A percentile compares a stretch with the other conserved stretches of the same genome.
Evolutionary conservation across 345 rosid genomes (phyloP).

Genomic region (Citrus trifoliata): DNA sequence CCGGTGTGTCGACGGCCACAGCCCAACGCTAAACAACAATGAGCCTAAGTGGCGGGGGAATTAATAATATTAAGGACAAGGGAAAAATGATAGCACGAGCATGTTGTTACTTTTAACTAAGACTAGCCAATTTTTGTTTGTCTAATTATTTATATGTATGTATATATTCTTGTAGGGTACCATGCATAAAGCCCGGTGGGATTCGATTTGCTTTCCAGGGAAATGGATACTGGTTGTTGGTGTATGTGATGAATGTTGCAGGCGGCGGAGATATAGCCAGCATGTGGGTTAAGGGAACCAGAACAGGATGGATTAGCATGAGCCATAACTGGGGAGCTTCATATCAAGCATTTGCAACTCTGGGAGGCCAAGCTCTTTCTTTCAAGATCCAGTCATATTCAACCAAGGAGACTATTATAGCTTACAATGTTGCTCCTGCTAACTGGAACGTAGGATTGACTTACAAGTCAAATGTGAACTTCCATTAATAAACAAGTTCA

Average conservation of each 20-base stretch:
- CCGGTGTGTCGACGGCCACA: no score
- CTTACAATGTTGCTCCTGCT: slow-evolving; percentile 62
- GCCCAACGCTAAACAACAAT: no score
- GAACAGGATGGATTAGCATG: slow-evolving; percentile 74
- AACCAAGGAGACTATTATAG: slow-evolving; percentile 53
- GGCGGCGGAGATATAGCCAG: slow-evolving; percentile 56
- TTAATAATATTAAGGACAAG: no score
- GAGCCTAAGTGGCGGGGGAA: no score
- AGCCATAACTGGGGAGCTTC: slow-evolving; percentile 97
- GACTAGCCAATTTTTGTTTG: no score
- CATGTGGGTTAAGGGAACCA: slow-evolving; percentile 72
- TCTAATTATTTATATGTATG: no score
- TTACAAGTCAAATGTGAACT: slow-evolving; percentile 51
- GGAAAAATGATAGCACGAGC: no score
- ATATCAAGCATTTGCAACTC: slow-evolving; percentile 78
- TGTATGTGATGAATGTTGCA: slow-evolving; percentile 69
- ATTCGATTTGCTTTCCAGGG: slow-evolving; percentile 42
- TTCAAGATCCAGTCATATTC: slow-evolving; percentile 65
- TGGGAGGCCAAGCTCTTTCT: slow-evolving; percentile 71
- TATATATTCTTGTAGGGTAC: slow-evolving; percentile 33
- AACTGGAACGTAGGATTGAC: slow-evolving; percentile 61
- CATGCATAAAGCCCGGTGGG: slow-evolving; percentile 50
- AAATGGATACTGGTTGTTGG: slow-evolving; percentile 60
- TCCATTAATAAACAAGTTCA: slow-evolving; percentile 32
- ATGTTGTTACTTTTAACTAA: no score